Base-by-base conservation (phyloP, 306 rosid species). In the Dicorynia guianensis region DNA sequence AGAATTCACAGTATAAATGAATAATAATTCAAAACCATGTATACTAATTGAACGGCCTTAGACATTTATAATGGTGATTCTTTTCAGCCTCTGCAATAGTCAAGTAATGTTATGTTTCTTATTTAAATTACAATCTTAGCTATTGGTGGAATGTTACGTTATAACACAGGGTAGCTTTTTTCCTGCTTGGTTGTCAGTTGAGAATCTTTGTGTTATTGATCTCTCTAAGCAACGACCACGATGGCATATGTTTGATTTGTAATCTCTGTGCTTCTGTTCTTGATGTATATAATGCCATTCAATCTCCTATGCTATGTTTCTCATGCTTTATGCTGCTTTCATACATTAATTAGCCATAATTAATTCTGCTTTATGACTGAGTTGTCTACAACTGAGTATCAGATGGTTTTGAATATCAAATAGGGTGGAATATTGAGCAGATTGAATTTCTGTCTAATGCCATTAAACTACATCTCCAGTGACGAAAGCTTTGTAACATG, bases 121-220 rank as follows among this genome's bases (percentile, higher is more conserved):
- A 72, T 56, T 50, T 62, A 67, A 75, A 55, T 62, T 65, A 62
- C 35, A 81, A 62, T 42, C 48, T 53, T 55, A 49, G 14, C 62
- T 76, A 71, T 55, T 30, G 11, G 59, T 42, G 71, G 75, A 61
- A 25, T 72, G 46, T 68, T 83, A 74, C 64, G 44, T 83, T 77
- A 74, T 60, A 60, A 78, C 69, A 48, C 81, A 96, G 97, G 99
- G 99, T 84, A 98, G 99, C 70, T 90, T 93, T 77, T 98, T 97
- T 83, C 97, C 98, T 50, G 98, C 98, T 79, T 98, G 99, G 81
- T 86, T 96, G 87, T 96, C 99, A 42, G 96, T 98, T 30, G 97
- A 96, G 87, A 97, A 93, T 80, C 97, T 96, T 84, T 98, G 90
- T 83, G 98, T 96, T 84, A 97, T 96, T 86, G 98, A 96, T 83